Conservation (phyloP, 2,329 filamentous ascomycete genomes). For the Phialocephala subalpina region DNA sequence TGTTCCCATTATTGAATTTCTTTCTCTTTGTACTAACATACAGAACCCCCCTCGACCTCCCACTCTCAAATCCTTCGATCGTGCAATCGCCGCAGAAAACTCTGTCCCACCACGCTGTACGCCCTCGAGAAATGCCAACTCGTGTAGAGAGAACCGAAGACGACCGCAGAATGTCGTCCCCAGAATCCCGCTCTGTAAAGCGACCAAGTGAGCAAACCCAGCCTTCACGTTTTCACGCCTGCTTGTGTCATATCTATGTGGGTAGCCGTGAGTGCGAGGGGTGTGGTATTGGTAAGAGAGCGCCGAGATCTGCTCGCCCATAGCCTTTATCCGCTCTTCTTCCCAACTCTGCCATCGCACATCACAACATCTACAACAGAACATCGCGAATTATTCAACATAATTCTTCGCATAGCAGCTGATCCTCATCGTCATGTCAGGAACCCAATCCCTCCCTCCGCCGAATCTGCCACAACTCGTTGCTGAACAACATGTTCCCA, state of each 20-base stretch:
- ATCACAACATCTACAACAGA: neutral
- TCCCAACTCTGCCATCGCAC: constrained; percentile 1
- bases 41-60: neutral
- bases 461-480: constrained; percentile 90
- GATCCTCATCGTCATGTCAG: constrained; percentile 54
- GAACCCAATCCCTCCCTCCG: constrained; percentile 94
- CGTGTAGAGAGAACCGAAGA: constrained; percentile 13
- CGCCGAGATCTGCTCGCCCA: neutral
- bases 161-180: constrained; percentile 35
- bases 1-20: neutral
- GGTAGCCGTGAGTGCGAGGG: neutral
- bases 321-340: neutral
- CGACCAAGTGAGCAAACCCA: constrained; percentile 42
- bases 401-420: constrained; percentile 32
- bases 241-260: neutral
- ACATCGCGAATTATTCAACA: constrained; percentile 32
- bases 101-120: constrained; percentile 2
- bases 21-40: neutral
- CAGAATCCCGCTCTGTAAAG: constrained; percentile 40
- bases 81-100: neutral
- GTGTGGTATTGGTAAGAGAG: neutral
- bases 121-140: constrained; percentile 18
- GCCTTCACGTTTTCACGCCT: neutral
- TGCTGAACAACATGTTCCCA: constrained; percentile 89
- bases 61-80: neutral